Evolutionary conservation across 768 basidiomycete species (phyloP).

Genomic region (Xerocomus spinulosus): DNA sequence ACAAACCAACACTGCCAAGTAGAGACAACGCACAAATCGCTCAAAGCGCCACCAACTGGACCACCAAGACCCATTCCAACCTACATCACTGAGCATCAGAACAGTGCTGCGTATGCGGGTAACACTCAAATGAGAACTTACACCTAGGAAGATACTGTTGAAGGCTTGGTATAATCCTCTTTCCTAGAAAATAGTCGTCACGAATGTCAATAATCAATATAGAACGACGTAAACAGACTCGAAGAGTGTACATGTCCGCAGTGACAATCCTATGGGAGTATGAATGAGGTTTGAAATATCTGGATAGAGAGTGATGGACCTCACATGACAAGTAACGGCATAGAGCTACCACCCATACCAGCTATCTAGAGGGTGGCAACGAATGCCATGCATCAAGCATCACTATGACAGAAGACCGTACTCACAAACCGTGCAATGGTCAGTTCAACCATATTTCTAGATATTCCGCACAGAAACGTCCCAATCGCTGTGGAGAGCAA

Average conservation of each 20-base stretch:
- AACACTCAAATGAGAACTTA: conserved; percentile 1
- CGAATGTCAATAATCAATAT: not conserved
- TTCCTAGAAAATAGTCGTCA: not conserved
- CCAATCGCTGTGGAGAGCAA: conserved; percentile 57
- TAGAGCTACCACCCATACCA: conserved; percentile 19
- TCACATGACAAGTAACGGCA: conserved; percentile 20
- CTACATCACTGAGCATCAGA: conserved; percentile 6
- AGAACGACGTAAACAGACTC: conserved; percentile 4
- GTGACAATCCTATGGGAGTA: conserved; percentile 20
- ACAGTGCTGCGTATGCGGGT: not conserved
- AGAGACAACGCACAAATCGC: conserved; percentile 13
- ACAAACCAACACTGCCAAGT: not conserved
- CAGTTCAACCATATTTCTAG: conserved; percentile 61
- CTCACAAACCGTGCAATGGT: conserved; percentile 68
- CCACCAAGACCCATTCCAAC: conserved; percentile 23
- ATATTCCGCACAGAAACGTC: conserved; percentile 61
- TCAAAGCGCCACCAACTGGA: conserved; percentile 19
- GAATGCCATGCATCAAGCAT: not conserved
- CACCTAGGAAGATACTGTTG: conserved; percentile 26
- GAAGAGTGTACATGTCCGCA: conserved; percentile 19
- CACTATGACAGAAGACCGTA: conserved; percentile 1
- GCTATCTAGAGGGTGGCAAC: conserved; percentile 10
- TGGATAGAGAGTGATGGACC: not conserved
- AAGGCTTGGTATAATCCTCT: conserved; percentile 40
- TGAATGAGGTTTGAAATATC: not conserved